A percentile compares a stretch with the other conserved stretches of the same genome.
These are phyloP conservation scores for Puccinia hordei DNA, from an alignment of 1,284 basidiomycete genomes.

Conservation along the genomic window DNA sequence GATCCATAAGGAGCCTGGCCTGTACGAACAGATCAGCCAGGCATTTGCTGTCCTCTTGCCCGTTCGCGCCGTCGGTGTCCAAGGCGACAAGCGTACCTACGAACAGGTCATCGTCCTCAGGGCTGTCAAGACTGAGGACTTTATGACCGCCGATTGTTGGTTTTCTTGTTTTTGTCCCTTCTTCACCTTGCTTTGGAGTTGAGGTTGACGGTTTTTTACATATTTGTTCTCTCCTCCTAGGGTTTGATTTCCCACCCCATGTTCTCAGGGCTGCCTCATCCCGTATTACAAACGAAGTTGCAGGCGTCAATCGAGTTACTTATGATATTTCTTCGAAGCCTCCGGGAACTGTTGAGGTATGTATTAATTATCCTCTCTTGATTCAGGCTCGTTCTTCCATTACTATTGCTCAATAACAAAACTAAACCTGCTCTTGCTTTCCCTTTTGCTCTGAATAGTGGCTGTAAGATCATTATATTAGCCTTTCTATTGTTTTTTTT, in stretches of 20 bases:
- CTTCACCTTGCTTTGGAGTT: not conserved
- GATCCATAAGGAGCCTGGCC: conserved; percentile 90
- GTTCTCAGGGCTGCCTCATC: conserved; percentile 90
- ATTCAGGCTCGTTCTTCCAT: no score
- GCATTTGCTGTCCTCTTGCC: conserved; percentile 97
- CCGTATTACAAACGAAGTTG: conserved; percentile 95
- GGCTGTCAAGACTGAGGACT: conserved; percentile 90
- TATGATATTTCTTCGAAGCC: conserved; percentile 99
- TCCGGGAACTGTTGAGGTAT: conserved; percentile 69
- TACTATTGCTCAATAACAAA: no score
- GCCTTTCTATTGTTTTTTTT: no score
- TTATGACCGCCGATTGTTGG: conserved; percentile 96
- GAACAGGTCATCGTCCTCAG: conserved; percentile 75
- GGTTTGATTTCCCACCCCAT: conserved; percentile 89
- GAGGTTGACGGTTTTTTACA: conserved; percentile 5
- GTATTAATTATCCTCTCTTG: conserved; percentile 59
- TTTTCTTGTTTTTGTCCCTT: conserved; percentile 1
- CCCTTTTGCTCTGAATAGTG: no score
- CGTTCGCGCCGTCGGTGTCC: conserved; percentile 94
- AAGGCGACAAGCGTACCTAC: conserved; percentile 95
- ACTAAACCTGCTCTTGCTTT: no score
- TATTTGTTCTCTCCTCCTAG: conserved; percentile 60
- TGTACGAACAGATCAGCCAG: conserved; percentile 89
- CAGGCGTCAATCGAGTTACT: conserved; percentile 71
- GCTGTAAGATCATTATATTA: no score